A percentile compares a stretch with the other conserved stretches of the same genome.
These are phyloP conservation scores for Cyberlindnera misumaiensis DNA, from an alignment of 805 yeast genomes.

Conservation along the genomic window DNA sequence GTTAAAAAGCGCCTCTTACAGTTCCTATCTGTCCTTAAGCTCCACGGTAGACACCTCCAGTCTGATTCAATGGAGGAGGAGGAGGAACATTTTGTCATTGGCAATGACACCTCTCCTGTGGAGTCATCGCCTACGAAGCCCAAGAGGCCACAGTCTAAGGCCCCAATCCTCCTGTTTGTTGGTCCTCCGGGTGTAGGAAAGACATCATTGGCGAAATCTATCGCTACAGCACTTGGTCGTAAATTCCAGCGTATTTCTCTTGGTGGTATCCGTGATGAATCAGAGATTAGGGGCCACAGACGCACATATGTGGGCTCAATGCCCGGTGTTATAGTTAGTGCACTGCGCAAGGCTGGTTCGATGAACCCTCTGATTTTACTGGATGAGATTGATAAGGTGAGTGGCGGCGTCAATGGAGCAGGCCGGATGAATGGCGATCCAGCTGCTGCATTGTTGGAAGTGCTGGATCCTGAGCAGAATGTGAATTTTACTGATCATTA, in stretches of 20 bases:
- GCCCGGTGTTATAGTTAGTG: conserved; percentile 80
- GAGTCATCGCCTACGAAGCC: conserved; percentile 2
- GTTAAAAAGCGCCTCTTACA: conserved; percentile 74
- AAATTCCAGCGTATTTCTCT: conserved; percentile 74
- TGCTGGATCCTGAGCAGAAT: conserved; percentile 88
- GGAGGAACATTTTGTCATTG: conserved; percentile 14
- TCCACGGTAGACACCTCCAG: conserved; percentile 27
- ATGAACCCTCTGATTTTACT: conserved; percentile 79
- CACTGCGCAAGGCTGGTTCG: conserved; percentile 63
- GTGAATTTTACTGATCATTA: conserved; percentile 72
- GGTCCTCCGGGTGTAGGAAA: conserved; percentile 97
- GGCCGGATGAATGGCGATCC: conserved; percentile 72
- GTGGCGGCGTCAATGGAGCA: conserved; percentile 41
- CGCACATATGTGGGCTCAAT: conserved; percentile 89
- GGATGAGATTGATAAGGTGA: conserved; percentile 81
- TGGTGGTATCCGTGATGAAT: conserved; percentile 86
- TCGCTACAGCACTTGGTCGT: conserved; percentile 67
- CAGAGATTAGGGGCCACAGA: conserved; percentile 86
- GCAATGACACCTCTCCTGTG: conserved; percentile 4
- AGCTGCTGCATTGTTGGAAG: conserved; percentile 82
- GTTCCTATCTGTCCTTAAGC: conserved; percentile 70
- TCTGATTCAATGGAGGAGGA: not conserved
- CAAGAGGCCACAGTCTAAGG: conserved; percentile 24
- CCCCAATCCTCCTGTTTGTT: conserved; percentile 75
- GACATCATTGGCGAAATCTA: conserved; percentile 77